Conservation (phyloP, 2,329 filamentous ascomycete species). For the Onygenales sp. region DNA sequence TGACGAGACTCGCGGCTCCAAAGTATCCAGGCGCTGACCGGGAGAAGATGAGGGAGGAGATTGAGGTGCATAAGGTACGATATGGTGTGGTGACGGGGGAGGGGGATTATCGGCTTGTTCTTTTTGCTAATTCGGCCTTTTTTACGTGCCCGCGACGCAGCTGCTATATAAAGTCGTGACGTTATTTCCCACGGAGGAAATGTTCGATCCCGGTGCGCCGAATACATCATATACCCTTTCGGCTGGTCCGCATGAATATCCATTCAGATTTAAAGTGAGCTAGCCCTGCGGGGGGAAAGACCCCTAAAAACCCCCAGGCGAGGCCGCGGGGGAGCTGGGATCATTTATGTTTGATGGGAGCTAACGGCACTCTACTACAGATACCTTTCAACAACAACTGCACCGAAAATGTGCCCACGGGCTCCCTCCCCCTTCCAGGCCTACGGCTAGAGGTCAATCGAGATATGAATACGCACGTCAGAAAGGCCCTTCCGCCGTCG, state of each 20-base stretch:
- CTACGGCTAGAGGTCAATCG: slow-evolving; percentile 37
- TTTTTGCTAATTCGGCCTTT: not conserved
- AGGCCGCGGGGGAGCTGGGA: too few relatives aligned
- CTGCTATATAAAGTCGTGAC: slow-evolving; percentile 39
- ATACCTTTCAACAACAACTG: slow-evolving; percentile 44
- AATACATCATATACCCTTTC: slow-evolving; percentile 35
- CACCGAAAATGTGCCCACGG: slow-evolving; percentile 35
- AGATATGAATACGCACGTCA: slow-evolving; percentile 56
- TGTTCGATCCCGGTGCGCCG: slow-evolving; percentile 25
- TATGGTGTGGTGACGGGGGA: too few relatives aligned
- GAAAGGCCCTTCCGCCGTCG: slow-evolving; percentile 78
- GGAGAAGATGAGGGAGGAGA: slow-evolving; percentile 39
- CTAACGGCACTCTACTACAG: slow-evolving; percentile 15
- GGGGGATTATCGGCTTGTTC: too few relatives aligned
- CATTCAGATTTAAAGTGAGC: slow-evolving; percentile 40
- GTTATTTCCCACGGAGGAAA: slow-evolving; percentile 36
- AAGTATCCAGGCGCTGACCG: slow-evolving; percentile 31
- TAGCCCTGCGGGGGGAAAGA: too few relatives aligned
- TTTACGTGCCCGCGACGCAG: slow-evolving; percentile 15
- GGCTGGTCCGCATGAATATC: slow-evolving; percentile 38
- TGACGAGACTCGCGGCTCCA: slow-evolving; percentile 33
- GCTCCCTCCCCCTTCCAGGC: slow-evolving; percentile 36
- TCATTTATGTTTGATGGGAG: too few relatives aligned
- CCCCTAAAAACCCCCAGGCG: too few relatives aligned
- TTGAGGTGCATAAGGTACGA: slow-evolving; percentile 40